A percentile compares a stretch with the other conserved stretches of the same genome.
Evolutionary conservation across 2,329 filamentous ascomycete species (phyloP).

Genomic region (Paraphoma chrysanthemicola): DNA sequence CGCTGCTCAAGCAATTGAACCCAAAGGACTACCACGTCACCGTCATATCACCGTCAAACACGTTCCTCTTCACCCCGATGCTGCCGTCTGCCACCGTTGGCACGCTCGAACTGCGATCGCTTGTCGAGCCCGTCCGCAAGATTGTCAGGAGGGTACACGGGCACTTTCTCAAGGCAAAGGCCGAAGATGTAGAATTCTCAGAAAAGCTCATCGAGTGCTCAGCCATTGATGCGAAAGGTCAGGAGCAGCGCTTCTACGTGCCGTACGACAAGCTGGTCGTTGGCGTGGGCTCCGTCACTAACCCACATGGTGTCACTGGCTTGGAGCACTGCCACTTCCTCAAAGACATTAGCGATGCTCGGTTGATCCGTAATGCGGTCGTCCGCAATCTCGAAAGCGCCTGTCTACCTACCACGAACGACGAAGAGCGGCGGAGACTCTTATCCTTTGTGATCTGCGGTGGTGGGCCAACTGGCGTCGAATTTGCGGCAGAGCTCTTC

Average conservation of each 20-base stretch:
- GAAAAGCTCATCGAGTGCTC: conserved; percentile 89
- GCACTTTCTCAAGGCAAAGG: conserved; percentile 87
- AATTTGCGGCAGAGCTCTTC: conserved; percentile 95
- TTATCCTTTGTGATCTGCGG: conserved; percentile 96
- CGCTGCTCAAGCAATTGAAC: conserved; percentile 86
- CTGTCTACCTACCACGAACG: conserved; percentile 88
- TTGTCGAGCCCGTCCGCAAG: conserved; percentile 90
- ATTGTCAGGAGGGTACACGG: conserved; percentile 80
- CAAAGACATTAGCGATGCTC: conserved; percentile 92
- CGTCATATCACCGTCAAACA: conserved; percentile 91
- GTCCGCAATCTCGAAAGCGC: conserved; percentile 89
- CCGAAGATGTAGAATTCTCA: conserved; percentile 90
- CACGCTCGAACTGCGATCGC: conserved; percentile 85
- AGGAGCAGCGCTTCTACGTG: conserved; percentile 85
- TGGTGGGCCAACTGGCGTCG: conserved; percentile 93
- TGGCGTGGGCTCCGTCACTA: conserved; percentile 89
- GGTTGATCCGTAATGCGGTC: conserved; percentile 85
- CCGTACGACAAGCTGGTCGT: conserved; percentile 97
- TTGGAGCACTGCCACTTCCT: conserved; percentile 93
- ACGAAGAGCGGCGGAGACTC: conserved; percentile 84
- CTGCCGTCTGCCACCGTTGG: conserved; percentile 95
- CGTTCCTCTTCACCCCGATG: conserved; percentile 99
- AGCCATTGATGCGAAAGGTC: conserved; percentile 72
- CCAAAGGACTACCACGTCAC: conserved; percentile 95
- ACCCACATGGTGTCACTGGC: conserved; percentile 94